Percentiles rank a stretch among this genome's conserved stretches.
phyloP scores from a whole-genome alignment of 2,329 filamentous ascomycete genomes.

The Byssothecium circinans region DNA sequence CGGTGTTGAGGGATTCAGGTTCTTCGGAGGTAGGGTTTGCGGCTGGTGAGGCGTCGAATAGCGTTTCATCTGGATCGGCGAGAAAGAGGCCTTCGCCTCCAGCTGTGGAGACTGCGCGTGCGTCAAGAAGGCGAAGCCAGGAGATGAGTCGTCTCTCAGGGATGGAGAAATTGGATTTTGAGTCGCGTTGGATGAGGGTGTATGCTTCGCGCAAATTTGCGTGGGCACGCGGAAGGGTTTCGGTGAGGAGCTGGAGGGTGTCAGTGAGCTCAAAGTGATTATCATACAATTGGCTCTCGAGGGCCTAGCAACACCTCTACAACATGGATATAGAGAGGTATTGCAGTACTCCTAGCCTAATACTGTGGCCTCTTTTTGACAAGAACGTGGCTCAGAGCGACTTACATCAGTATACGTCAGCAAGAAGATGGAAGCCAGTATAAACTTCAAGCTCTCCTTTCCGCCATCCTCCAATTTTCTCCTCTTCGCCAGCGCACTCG shows the following conservation, averaged over 20 bases:
- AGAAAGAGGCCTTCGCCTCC: slow-evolving; percentile 60
- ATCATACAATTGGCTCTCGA: neutral
- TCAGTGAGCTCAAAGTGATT: slow-evolving; percentile 1
- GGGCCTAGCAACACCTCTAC: neutral
- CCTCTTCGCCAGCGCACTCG: slow-evolving; percentile 18
- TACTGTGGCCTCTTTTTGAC: no score
- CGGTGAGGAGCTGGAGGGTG: slow-evolving; percentile 24
- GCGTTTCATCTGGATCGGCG: slow-evolving; percentile 51
- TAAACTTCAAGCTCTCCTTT: slow-evolving; percentile 39
- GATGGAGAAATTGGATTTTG: slow-evolving; percentile 25
- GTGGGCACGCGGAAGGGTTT: slow-evolving; percentile 48
- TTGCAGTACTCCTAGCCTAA: neutral
- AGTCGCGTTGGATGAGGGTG: slow-evolving; percentile 45
- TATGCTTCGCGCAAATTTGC: slow-evolving; percentile 56
- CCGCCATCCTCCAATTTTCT: slow-evolving; percentile 13
- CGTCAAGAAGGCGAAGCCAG: slow-evolving; percentile 60
- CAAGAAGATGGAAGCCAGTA: slow-evolving; percentile 57
- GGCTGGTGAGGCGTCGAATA: slow-evolving; percentile 52
- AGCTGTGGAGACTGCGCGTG: slow-evolving; percentile 56
- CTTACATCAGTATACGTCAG: slow-evolving; percentile 56
- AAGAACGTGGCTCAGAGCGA: neutral
- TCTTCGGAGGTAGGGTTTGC: slow-evolving; percentile 30
- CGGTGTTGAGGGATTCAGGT: slow-evolving; percentile 29
- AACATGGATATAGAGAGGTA: neutral
- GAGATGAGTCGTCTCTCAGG: slow-evolving; percentile 54